A percentile compares a stretch with the other conserved stretches of the same genome.
phyloP scores from a whole-genome alignment of 352 stramenopile species.

The Phytophthora crassamura region DNA sequence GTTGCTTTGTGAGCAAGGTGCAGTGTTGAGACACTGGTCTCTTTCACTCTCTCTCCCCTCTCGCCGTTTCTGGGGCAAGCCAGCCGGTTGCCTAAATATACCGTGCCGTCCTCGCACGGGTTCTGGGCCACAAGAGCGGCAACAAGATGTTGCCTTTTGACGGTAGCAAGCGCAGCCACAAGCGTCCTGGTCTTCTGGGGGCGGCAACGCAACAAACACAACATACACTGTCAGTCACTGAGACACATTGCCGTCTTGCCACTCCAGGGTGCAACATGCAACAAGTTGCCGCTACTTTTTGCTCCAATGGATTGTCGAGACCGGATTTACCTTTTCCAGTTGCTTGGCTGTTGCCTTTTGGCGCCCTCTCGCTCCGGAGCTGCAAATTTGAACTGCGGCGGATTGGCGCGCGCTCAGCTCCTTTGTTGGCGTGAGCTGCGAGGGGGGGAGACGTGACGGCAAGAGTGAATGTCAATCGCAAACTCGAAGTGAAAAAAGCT shows the following conservation, averaged over 20 bases:
- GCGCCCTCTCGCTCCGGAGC: conserved; percentile 6
- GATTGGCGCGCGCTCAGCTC: conserved; percentile 11
- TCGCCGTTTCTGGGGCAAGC: conserved; percentile 28
- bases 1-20: conserved; percentile 21
- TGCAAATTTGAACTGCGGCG: conserved; percentile 15
- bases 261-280: conserved; percentile 10
- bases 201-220: conserved; percentile 9
- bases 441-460: conserved; percentile 12
- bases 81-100: conserved; percentile 39
- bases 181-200: conserved; percentile 20
- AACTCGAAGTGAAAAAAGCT: conserved; percentile 33
- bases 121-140: conserved; percentile 26
- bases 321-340: not conserved
- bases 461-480: conserved; percentile 39
- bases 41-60: conserved; percentile 26
- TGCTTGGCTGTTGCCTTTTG: conserved; percentile 9
- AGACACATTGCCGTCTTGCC: conserved; percentile 18
- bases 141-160: conserved; percentile 18
- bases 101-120: conserved; percentile 22
- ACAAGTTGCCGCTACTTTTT: conserved; percentile 11
- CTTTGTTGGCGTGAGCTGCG: conserved; percentile 5
- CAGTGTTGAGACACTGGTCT: conserved; percentile 28
- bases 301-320: not conserved
- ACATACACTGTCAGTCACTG: conserved; percentile 24
- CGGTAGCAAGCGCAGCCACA: conserved; percentile 4